These are phyloP conservation scores for Penicillium waksmanii DNA, from an alignment of 495 filamentous ascomycete species.

Conservation along the genomic window DNA sequence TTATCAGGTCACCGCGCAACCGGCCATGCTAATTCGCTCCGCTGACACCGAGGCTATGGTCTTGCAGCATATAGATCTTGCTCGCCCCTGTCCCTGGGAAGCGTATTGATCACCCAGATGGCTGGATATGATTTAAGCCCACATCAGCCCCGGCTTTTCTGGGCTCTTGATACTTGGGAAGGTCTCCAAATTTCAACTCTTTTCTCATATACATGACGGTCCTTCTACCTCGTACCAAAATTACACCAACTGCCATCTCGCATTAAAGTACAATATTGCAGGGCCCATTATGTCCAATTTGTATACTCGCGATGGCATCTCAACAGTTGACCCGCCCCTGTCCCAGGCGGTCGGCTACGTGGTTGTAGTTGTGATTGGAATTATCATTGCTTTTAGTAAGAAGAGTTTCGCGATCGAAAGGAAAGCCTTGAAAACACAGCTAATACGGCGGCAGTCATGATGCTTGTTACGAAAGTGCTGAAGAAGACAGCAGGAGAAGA, in stretches of 20 bases:
- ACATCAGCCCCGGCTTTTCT: slow-evolving; percentile 4
- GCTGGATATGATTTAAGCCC: slow-evolving; percentile 9
- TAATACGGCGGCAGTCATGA: slow-evolving; percentile 34
- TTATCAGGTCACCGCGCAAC: slow-evolving; percentile 34
- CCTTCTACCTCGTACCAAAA: too few species aligned
- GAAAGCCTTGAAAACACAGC: too few species aligned
- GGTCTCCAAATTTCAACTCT: too few species aligned
- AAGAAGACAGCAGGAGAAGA: slow-evolving; percentile 44
- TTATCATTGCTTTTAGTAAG: slow-evolving; percentile 37
- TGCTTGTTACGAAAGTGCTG: slow-evolving; percentile 36
- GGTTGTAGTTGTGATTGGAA: slow-evolving; percentile 37
- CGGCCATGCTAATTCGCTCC: slow-evolving; percentile 9
- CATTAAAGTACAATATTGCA: too few species aligned
- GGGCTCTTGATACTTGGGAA: background rate
- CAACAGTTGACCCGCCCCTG: slow-evolving; percentile 35
- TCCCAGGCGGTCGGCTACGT: slow-evolving; percentile 45
- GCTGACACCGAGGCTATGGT: slow-evolving; percentile 1
- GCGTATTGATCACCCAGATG: background rate
- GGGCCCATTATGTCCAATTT: slow-evolving; percentile 20
- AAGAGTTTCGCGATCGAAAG: background rate
- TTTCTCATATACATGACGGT: too few species aligned
- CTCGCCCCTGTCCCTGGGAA: slow-evolving; percentile 5
- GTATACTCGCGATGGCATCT: slow-evolving; percentile 22
- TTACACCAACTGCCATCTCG: too few species aligned
- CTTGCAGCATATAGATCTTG: slow-evolving; percentile 3